phyloP scores from a whole-genome alignment of 345 rosid species.

The Firmiana major region DNA sequence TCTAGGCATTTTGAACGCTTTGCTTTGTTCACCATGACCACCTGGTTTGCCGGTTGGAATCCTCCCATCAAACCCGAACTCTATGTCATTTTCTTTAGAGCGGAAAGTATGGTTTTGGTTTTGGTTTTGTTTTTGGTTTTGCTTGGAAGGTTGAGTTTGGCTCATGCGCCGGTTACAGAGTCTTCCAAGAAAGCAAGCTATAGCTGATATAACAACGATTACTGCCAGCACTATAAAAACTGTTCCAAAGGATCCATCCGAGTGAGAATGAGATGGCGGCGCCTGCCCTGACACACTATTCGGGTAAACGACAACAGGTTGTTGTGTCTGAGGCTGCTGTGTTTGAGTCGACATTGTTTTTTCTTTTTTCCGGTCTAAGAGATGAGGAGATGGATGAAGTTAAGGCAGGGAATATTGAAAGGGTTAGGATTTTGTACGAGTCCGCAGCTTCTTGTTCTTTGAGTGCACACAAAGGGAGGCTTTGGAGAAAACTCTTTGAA shows the following conservation, averaged over 20 bases:
- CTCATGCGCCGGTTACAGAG: slow-evolving; percentile 34
- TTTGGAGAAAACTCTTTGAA: slow-evolving; percentile 21
- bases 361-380: neutral
- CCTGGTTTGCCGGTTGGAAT: slow-evolving; percentile 20
- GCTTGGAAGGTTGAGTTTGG: slow-evolving; percentile 1
- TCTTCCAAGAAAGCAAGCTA: slow-evolving; percentile 59
- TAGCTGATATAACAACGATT: slow-evolving; percentile 46
- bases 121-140: slow-evolving; percentile 4
- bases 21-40: slow-evolving; percentile 13
- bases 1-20: slow-evolving; percentile 2
- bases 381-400: neutral
- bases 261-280: slow-evolving; percentile 32
- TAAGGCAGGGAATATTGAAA: neutral
- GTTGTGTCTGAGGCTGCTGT: slow-evolving; percentile 38
- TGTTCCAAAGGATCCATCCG: slow-evolving; percentile 54
- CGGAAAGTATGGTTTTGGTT: slow-evolving; percentile 9
- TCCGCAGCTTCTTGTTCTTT: slow-evolving; percentile 32
- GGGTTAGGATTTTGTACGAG: slow-evolving; percentile 2
- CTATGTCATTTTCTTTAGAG: slow-evolving; percentile 31
- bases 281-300: slow-evolving; percentile 31
- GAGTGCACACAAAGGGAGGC: slow-evolving; percentile 40
- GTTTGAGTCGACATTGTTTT: slow-evolving; percentile 19
- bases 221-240: slow-evolving; percentile 57
- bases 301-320: slow-evolving; percentile 42
- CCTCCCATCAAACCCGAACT: slow-evolving; percentile 44